phyloP scores from a whole-genome alignment of 352 stramenopile species.

The Phytophthora vignae region DNA sequence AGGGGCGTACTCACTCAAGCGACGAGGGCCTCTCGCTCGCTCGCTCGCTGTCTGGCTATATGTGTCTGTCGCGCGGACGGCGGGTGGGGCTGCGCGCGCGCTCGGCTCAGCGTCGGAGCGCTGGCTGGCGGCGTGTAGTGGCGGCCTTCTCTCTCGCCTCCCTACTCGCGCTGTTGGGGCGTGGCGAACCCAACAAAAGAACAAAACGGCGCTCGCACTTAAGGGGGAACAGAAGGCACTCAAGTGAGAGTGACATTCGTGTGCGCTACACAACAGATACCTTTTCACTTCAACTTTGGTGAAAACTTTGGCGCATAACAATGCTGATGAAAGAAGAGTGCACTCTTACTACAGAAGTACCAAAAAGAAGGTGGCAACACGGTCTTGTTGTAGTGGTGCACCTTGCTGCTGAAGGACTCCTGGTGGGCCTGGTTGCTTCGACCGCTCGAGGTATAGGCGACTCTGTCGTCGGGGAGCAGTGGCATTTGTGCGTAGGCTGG shows the following conservation, averaged over 20 bases:
- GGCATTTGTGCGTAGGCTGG: too few relatives aligned
- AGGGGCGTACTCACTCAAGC: not conserved
- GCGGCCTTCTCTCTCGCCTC: not conserved
- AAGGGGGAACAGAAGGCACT: not conserved
- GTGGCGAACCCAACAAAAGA: conserved; percentile 29
- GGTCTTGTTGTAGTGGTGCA: not conserved
- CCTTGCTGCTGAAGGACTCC: not conserved
- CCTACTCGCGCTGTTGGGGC: conserved; percentile 1
- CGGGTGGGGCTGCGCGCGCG: not conserved
- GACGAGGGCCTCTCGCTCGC: not conserved
- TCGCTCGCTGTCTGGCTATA: too few relatives aligned
- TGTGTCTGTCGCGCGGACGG: too few relatives aligned
- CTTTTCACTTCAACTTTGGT: not conserved
- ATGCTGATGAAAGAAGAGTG: too few relatives aligned
- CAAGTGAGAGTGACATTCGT: conserved; percentile 8
- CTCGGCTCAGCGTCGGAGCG: not conserved
- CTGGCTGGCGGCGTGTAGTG: not conserved
- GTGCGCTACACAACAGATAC: not conserved
- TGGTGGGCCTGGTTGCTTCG: not conserved
- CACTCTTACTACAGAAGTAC: too few relatives aligned
- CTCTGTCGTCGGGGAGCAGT: too few relatives aligned
- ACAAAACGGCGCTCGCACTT: conserved; percentile 28
- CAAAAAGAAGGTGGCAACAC: too few relatives aligned
- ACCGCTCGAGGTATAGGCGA: not conserved
- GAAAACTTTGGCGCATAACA: too few relatives aligned